These are phyloP conservation scores for Salix koriyanagi DNA, from an alignment of 345 rosid species.

Conservation along the genomic window DNA sequence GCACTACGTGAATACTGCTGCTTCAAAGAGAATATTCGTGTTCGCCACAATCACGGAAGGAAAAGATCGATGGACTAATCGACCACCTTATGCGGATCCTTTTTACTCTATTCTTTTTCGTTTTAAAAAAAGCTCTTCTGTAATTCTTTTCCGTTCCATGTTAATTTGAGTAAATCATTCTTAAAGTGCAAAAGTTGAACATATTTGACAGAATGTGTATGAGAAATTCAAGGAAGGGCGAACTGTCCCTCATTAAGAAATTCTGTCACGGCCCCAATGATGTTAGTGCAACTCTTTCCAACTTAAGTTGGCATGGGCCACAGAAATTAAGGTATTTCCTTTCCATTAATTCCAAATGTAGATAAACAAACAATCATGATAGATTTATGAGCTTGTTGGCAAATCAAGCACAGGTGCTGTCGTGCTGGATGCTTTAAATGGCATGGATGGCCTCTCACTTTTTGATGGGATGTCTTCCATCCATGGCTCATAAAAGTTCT, in stretches of 20 bases:
- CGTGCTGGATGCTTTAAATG: no score
- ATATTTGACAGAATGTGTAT: not conserved
- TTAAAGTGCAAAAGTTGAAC: not conserved
- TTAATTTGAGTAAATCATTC: slow-evolving; percentile 2
- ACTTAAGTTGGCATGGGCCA: slow-evolving; percentile 53
- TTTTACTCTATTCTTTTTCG: not conserved
- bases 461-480: no score
- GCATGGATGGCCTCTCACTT: no score
- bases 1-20: slow-evolving; percentile 5
- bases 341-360: slow-evolving; percentile 37
- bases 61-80: slow-evolving; percentile 20
- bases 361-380: slow-evolving; percentile 51
- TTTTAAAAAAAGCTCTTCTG: not conserved
- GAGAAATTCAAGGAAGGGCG: not conserved
- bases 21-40: slow-evolving; percentile 8
- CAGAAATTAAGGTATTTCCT: slow-evolving; percentile 54
- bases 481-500: no score
- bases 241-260: not conserved
- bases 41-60: slow-evolving; percentile 3
- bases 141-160: not conserved
- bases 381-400: slow-evolving; percentile 51
- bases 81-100: slow-evolving; percentile 19
- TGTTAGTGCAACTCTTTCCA: slow-evolving; percentile 37
- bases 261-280: not conserved
- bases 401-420: not conserved